A percentile compares a stretch with the other conserved stretches of the same genome.
phyloP scores from a whole-genome alignment of 108 stramenopile genomes.

The Skeletonema potamos region DNA sequence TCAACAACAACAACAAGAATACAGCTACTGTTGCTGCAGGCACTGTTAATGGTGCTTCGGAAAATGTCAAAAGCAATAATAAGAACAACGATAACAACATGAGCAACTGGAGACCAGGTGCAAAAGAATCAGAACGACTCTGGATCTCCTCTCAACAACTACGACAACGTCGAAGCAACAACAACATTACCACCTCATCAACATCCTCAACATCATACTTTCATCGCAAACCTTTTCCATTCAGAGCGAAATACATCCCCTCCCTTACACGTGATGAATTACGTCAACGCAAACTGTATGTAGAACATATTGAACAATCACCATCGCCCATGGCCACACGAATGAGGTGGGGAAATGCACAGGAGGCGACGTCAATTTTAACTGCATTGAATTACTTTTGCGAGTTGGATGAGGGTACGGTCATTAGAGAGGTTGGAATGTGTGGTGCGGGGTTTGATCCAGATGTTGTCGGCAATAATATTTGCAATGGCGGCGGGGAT shows the following conservation, averaged over 20 bases:
- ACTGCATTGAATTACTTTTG: slow-evolving; percentile 84
- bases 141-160: slow-evolving; percentile 23
- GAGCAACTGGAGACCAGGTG: slow-evolving; percentile 20
- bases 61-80: too few relatives aligned
- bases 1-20: background rate
- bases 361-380: slow-evolving; percentile 81
- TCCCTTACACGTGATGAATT: slow-evolving; percentile 46
- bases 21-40: too few relatives aligned
- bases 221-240: slow-evolving; percentile 38
- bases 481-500: slow-evolving; percentile 13
- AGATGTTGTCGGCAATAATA: background rate
- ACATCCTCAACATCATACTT: background rate
- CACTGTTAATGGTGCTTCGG: background rate
- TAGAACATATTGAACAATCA: slow-evolving; percentile 11
- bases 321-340: slow-evolving; percentile 46
- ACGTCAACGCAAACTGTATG: slow-evolving; percentile 9
- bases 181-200: background rate
- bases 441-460: slow-evolving; percentile 71
- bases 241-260: slow-evolving; percentile 68
- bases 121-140: slow-evolving; percentile 17
- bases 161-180: background rate
- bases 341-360: slow-evolving; percentile 86
- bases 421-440: slow-evolving; percentile 80
- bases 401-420: slow-evolving; percentile 36
- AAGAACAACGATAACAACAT: background rate